Conservation (phyloP, 768 basidiomycete genomes). For the Glaciozyma antarctica region DNA sequence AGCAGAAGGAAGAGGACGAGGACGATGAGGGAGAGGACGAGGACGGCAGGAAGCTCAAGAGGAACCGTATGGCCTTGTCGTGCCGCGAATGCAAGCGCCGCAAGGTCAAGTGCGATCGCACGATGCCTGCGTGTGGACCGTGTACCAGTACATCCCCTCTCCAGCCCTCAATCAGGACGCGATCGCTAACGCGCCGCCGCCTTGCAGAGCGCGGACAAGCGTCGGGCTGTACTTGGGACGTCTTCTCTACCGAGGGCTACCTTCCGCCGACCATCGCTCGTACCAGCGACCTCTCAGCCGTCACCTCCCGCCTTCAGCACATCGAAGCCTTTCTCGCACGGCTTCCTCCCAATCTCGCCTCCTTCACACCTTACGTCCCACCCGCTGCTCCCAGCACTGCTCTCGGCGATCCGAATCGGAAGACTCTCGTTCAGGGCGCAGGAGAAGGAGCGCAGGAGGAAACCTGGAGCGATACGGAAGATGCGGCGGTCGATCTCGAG, state of each 20-base stretch:
- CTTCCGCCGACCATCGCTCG: constrained; percentile 25
- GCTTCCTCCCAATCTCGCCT: constrained; percentile 28
- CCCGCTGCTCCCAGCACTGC: too few relatives aligned
- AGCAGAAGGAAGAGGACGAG: background rate
- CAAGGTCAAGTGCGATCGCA: constrained; percentile 6
- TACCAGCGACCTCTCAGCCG: constrained; percentile 17
- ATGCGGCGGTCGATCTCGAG: constrained; percentile 25
- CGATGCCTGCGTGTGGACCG: constrained; percentile 27
- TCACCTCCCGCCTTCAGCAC: constrained; percentile 19
- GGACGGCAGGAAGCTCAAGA: constrained; percentile 20
- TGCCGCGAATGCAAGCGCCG: constrained; percentile 7
- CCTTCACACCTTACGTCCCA: constrained; percentile 11
- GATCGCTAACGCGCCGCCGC: background rate
- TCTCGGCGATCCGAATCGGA: background rate
- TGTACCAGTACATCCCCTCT: constrained; percentile 3
- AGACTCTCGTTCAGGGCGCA: background rate
- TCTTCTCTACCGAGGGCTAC: constrained; percentile 23
- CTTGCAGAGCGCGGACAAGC: constrained; percentile 15
- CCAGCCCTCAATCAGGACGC: too few relatives aligned
- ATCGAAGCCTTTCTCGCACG: constrained; percentile 26
- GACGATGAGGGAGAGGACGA: background rate
- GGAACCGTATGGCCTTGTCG: constrained; percentile 24
- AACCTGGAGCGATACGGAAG: constrained; percentile 22
- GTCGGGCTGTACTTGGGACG: constrained; percentile 26
- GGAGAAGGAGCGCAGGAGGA: background rate